Base-by-base conservation (phyloP, 2,329 filamentous ascomycete species). In the Scopulariopsis brevicaulis region DNA sequence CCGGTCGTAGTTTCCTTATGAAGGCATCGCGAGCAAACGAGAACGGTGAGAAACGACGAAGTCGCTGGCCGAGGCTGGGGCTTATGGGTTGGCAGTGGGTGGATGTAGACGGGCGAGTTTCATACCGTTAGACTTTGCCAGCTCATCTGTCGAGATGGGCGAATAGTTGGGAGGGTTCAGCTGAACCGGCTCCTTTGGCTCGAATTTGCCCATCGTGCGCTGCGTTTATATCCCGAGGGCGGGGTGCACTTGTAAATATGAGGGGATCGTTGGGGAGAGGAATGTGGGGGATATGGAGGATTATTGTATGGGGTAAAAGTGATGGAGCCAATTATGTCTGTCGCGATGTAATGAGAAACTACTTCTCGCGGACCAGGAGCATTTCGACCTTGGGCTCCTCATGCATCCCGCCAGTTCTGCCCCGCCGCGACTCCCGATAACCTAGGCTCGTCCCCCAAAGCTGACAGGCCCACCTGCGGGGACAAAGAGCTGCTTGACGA, bases 91-190 rank as follows among this genome's bases (percentile, higher is more conserved):
- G 11, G 40, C 40, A 46, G 40, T n/a, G 18, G 6, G 6, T 7
- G 40, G 18, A 46, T 7, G 18, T 18, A 7, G 40, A 46, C 40
- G n/a, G 6, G 15, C 15, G 40, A 46, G 18, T 7, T 43, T 32
- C 32, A 71, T 77, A 96, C 94, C 94, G 69, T 94, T 84, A 65
- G 90, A 90, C 70, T 87, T 86, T 46, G 86, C 79, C 61, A 99
- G 79, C 65, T 93, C 85, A 59, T 94, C 89, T 1, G 79, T 67
- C n/a, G 85, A 85, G 65, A 99, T 96, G 43, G 82, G 81, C 66
- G 96, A 92, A 68, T 90, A 81, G 74, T 95, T 97, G 15, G 94
- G 94, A 43, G 90, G 86, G 59, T 87, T 79, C 60, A 99, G 82
- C 59, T 85, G 74, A 60, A 94, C 86, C 3, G 89, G 81, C 32